Base-by-base conservation (phyloP, 169 alveolate species). In the Plasmodium billcollinsi region DNA sequence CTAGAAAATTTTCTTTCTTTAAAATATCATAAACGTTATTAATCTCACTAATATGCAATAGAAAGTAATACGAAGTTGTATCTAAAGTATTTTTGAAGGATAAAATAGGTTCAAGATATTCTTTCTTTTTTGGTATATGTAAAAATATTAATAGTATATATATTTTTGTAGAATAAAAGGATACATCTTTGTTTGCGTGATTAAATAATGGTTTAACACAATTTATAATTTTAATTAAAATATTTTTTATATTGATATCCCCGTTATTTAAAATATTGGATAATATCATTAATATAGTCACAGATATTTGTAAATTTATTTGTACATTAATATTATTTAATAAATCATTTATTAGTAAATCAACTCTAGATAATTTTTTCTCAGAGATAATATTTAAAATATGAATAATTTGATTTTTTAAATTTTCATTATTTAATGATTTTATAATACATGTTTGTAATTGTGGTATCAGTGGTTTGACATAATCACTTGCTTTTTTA, bases 361-460 rank as follows among this genome's bases (percentile, higher is more conserved):
- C 92, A n/a, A 50, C 88, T 73, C 75, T 71, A 49, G 92, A 61
- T 20, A 86, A 56, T 61, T 86, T 86, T 66, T 86, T 86, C 45
- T 86, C 92, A 21, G 92, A 70, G 49, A 86, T 86, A 47, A 63
- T 71, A 72, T 86, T 86, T 65, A 86, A 54, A n/a, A 86, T 86
- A 56, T 72, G 88, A 61, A 86, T 86, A 50, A 72, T 86, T 86
- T 59, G 88, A n/a, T 72, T 86, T 86, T 86, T 86, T 65, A 86
- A 72, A n/a, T 72, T 72, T 58, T 86, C 92, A 20, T 86, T 86
- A 39, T 58, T 72, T 52, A 86, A 50, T 29, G 92, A 86, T 86
- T 86, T 86, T 71, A 86, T 70, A 59, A 86, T 86, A 8, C 92
- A 86, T 43, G 92, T 86, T 33, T 86, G 92, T n/a, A 86, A 49